A percentile compares a stretch with the other conserved stretches of the same genome.
These are phyloP conservation scores for Senna siamea DNA, from an alignment of 306 rosid genomes.

Conservation along the genomic window DNA sequence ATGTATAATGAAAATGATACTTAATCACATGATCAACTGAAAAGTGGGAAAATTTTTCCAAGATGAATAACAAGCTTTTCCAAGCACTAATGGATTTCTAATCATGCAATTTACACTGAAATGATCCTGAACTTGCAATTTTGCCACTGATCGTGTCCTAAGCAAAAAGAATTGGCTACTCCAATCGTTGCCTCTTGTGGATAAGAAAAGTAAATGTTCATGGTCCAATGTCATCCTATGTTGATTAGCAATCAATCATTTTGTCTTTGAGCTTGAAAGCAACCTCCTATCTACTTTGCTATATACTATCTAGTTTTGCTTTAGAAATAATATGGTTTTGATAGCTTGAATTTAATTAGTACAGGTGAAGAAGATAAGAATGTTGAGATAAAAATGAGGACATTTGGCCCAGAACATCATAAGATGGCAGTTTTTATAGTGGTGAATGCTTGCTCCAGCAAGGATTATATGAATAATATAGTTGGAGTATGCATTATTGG, in stretches of 20 bases:
- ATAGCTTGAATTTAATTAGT: constrained; percentile 48
- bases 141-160: too few relatives aligned
- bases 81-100: too few relatives aligned
- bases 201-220: constrained; percentile 16
- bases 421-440: constrained; percentile 70
- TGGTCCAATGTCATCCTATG: constrained; percentile 21
- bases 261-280: constrained; percentile 34
- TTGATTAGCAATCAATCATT: constrained; percentile 1
- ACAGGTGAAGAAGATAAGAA: constrained; percentile 98
- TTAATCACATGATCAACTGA: too few relatives aligned
- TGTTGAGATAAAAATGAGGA: constrained; percentile 88
- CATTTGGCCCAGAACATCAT: constrained; percentile 69
- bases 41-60: too few relatives aligned
- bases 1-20: neutral
- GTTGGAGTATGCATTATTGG: constrained; percentile 98
- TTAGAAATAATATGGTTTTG: constrained; percentile 41
- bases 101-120: too few relatives aligned
- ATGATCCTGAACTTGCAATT: too few relatives aligned
- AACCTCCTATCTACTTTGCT: constrained; percentile 34
- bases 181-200: neutral
- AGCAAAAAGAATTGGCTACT: neutral
- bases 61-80: too few relatives aligned
- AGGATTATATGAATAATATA: constrained; percentile 67
- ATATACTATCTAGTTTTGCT: constrained; percentile 29
- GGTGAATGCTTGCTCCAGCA: constrained; percentile 97